phyloP scores from a whole-genome alignment of 1,284 basidiomycete species.

The Rhodotorula sp. region DNA sequence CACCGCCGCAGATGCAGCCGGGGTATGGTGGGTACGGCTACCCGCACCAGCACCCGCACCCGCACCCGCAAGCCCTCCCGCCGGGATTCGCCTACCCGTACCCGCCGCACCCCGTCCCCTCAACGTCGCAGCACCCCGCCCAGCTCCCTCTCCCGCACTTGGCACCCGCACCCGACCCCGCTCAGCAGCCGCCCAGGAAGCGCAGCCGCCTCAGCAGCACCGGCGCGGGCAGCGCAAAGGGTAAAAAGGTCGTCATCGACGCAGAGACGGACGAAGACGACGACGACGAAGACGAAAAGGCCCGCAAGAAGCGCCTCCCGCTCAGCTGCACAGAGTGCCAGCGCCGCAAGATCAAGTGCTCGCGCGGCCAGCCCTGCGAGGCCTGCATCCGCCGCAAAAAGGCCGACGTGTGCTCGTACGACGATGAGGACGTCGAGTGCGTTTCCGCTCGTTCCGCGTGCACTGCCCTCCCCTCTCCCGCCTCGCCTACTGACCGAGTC shows the following conservation, averaged over 20 bases:
- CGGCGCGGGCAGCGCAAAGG: not conserved
- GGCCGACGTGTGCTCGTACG: constrained; percentile 13
- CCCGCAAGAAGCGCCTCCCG: constrained; percentile 32
- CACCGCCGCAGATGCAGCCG: constrained; percentile 1
- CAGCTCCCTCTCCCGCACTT: not conserved
- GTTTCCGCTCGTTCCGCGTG: not conserved
- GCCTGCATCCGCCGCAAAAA: constrained; percentile 27
- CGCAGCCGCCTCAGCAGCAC: constrained; percentile 7
- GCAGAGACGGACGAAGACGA: constrained; percentile 6
- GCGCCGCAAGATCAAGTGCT: constrained; percentile 34
- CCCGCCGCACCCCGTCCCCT: not conserved
- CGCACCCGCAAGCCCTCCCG: not conserved
- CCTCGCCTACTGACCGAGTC: not conserved
- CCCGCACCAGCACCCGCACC: not conserved
- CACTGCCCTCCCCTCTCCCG: not conserved
- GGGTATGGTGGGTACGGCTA: not conserved
- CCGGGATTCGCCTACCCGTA: too few species aligned
- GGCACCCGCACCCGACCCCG: not conserved
- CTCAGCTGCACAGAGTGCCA: constrained; percentile 28
- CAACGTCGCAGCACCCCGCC: not conserved
- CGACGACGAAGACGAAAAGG: constrained; percentile 12
- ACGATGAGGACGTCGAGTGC: constrained; percentile 13
- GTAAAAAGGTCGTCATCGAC: not conserved
- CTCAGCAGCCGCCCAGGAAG: not conserved
- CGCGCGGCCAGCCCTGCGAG: constrained; percentile 8